Evolutionary conservation across 2,329 filamentous ascomycete species (phyloP).

Genomic region (Penicillium hesseltinei): DNA sequence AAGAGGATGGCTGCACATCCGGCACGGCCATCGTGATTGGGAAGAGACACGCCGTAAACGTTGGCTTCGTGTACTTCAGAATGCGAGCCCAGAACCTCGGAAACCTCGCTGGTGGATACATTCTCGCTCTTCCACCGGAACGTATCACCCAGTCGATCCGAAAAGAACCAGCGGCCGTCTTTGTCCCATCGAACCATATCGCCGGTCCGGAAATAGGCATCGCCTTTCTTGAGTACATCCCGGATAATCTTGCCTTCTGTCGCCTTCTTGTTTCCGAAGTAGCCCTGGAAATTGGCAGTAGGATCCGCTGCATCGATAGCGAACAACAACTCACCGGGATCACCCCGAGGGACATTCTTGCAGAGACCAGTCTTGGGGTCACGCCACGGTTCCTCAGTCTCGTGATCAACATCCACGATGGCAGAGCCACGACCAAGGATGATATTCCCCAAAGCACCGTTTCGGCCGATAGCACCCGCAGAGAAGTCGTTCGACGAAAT

Average conservation of each 20-base stretch:
- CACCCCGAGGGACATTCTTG: slow-evolving; percentile 55
- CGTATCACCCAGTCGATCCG: slow-evolving; percentile 61
- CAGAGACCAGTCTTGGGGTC: slow-evolving; percentile 70
- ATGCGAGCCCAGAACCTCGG: slow-evolving; percentile 69
- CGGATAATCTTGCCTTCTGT: slow-evolving; percentile 72
- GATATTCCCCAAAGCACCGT: slow-evolving; percentile 60
- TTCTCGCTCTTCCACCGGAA: slow-evolving; percentile 71
- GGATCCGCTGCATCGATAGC: slow-evolving; percentile 65
- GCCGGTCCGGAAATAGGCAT: slow-evolving; percentile 82
- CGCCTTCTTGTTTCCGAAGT: slow-evolving; percentile 71
- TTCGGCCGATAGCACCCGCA: slow-evolving; percentile 74
- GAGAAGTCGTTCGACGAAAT: slow-evolving; percentile 68
- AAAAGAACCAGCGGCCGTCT: slow-evolving; percentile 74
- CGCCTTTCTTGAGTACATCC: slow-evolving; percentile 70
- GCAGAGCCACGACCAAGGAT: slow-evolving; percentile 53
- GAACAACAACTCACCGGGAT: slow-evolving; percentile 74
- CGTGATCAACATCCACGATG: slow-evolving; percentile 69
- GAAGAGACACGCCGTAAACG: slow-evolving; percentile 78
- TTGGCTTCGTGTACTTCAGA: slow-evolving; percentile 71
- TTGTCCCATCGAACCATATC: slow-evolving; percentile 71
- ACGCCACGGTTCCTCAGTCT: slow-evolving; percentile 66
- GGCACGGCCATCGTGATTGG: slow-evolving; percentile 77
- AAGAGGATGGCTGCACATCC: slow-evolving; percentile 74
- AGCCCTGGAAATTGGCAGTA: slow-evolving; percentile 70
- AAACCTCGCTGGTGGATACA: slow-evolving; percentile 77